phyloP scores from a whole-genome alignment of 2,329 filamentous ascomycete species.

The Aspergillus brasiliensis region DNA sequence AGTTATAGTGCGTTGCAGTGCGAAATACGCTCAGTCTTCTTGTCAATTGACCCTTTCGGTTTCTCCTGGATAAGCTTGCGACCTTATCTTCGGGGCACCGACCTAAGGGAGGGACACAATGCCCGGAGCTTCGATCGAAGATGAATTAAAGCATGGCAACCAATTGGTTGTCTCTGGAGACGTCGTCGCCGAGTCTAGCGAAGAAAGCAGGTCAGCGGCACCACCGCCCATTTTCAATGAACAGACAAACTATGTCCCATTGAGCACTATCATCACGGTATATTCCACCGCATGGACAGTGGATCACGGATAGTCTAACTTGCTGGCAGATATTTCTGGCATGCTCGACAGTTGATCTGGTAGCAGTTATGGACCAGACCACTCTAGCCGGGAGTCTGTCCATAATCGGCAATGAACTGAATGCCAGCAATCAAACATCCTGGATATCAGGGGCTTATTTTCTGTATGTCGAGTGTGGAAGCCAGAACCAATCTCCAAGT shows the following conservation, averaged over 20 bases:
- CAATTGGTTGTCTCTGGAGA: constrained; percentile 7
- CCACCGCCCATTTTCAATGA: constrained; percentile 49
- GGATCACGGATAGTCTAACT: background rate
- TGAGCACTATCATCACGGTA: constrained; percentile 55
- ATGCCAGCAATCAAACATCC: constrained; percentile 53
- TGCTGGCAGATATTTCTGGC: constrained; percentile 57
- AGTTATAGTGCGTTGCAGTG: background rate
- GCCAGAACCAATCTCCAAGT: constrained; percentile 52
- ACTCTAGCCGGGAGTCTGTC: constrained; percentile 58
- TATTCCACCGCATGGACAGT: constrained; percentile 1
- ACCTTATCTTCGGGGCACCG: too few species aligned
- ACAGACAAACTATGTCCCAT: constrained; percentile 59
- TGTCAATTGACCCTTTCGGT: background rate
- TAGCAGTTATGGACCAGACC: constrained; percentile 62
- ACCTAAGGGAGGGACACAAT: background rate
- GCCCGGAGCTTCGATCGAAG: background rate
- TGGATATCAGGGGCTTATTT: constrained; percentile 62
- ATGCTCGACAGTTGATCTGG: constrained; percentile 57
- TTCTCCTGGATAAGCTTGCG: background rate
- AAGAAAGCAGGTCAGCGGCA: constrained; percentile 5
- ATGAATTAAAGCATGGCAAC: background rate
- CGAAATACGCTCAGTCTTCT: background rate
- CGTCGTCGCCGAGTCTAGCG: background rate
- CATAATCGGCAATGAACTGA: constrained; percentile 55
- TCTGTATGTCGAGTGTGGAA: background rate